A percentile compares a stretch with the other conserved stretches of the same genome.
phyloP scores from a whole-genome alignment of 164 flowering plant species.

The Sextonia rubra region DNA sequence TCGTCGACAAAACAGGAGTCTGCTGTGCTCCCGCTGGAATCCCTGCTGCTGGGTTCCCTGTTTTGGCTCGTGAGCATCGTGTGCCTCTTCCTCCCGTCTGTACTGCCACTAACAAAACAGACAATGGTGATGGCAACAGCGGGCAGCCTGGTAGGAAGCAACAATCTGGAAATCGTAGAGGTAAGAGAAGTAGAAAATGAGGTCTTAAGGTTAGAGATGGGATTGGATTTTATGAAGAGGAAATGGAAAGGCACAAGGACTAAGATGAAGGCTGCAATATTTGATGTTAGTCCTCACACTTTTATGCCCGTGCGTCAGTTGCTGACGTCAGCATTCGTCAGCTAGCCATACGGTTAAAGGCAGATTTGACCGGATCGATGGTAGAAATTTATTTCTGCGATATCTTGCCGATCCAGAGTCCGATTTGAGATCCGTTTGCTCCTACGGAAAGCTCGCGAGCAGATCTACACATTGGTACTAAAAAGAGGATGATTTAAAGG shows the following conservation, averaged over 20 bases:
- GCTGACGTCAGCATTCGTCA: too few relatives aligned
- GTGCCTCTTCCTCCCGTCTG: slow-evolving; percentile 53
- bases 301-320: too few relatives aligned
- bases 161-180: slow-evolving; percentile 26
- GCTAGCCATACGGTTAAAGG: too few relatives aligned
- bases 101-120: slow-evolving; percentile 34
- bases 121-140: slow-evolving; percentile 23
- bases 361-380: too few relatives aligned
- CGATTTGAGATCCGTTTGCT: too few relatives aligned
- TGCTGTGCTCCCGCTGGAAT: slow-evolving; percentile 99
- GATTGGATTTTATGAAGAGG: slow-evolving; percentile 31
- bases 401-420: too few relatives aligned
- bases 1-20: slow-evolving; percentile 93
- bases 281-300: neutral
- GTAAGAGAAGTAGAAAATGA: slow-evolving; percentile 1
- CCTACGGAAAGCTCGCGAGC: too few relatives aligned
- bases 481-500: too few relatives aligned
- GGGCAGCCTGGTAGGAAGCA: slow-evolving; percentile 17
- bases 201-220: slow-evolving; percentile 8
- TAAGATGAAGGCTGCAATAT: slow-evolving; percentile 40
- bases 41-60: slow-evolving; percentile 99
- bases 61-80: slow-evolving; percentile 86
- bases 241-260: slow-evolving; percentile 62
- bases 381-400: too few relatives aligned
- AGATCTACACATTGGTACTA: too few relatives aligned